These are phyloP conservation scores for Quercus ilex DNA, from an alignment of 306 rosid species.

Conservation along the genomic window DNA sequence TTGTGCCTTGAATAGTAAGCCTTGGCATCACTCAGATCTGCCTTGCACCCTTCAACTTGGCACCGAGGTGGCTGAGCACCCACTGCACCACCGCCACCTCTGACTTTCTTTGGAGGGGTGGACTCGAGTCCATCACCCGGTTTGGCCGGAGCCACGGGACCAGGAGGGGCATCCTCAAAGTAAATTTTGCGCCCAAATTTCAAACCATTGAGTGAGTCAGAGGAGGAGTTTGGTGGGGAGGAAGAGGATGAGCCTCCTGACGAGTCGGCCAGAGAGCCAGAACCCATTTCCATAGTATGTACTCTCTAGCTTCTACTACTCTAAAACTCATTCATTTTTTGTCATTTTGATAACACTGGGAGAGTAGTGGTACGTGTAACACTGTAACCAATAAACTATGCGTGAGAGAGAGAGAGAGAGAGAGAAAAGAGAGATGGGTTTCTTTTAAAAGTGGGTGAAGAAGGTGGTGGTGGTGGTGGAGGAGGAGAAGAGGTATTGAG, in stretches of 20 bases:
- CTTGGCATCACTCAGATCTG: conserved; percentile 85
- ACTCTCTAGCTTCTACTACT: background rate
- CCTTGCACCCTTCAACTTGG: conserved; percentile 85
- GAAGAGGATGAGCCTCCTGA: conserved; percentile 45
- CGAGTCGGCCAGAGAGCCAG: conserved; percentile 48
- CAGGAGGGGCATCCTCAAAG: conserved; percentile 54
- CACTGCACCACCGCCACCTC: conserved; percentile 35
- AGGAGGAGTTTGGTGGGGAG: conserved; percentile 49
- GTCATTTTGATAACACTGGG: conserved; percentile 1
- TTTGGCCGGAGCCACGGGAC: conserved; percentile 34
- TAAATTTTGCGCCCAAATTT: conserved; percentile 75
- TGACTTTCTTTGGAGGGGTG: conserved; percentile 45
- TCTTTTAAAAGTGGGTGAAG: conserved; percentile 14
- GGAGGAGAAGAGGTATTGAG: conserved; percentile 23
- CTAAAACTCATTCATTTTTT: conserved; percentile 34
- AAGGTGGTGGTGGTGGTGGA: conserved; percentile 11
- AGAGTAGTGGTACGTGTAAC: background rate
- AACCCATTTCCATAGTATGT: conserved; percentile 48
- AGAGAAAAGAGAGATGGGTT: background rate
- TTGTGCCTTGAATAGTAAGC: conserved; percentile 92
- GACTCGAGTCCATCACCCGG: conserved; percentile 27
- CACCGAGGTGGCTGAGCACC: conserved; percentile 74
- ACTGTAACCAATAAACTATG: background rate
- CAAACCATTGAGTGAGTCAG: conserved; percentile 65
- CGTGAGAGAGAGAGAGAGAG: conserved; percentile 4